These are phyloP conservation scores for Wickerhamomyces bovis DNA, from an alignment of 805 yeast genomes.

Conservation along the genomic window DNA sequence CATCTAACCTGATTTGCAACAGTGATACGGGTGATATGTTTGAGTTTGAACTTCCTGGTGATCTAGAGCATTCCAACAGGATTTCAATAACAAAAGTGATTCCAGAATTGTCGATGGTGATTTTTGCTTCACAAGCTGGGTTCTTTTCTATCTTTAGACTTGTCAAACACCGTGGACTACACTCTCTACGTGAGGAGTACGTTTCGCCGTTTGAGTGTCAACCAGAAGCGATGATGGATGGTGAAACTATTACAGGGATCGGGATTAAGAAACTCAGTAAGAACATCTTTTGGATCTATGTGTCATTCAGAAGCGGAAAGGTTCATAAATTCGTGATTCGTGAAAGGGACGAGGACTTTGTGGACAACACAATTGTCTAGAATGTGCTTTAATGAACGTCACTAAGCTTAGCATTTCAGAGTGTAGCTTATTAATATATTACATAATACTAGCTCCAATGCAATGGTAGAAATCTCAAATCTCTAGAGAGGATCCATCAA, in stretches of 20 bases:
- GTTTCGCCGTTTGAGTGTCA: background rate
- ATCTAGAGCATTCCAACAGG: constrained; percentile 17
- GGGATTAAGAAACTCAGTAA: background rate
- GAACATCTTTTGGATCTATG: background rate
- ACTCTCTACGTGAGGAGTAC: constrained; percentile 36
- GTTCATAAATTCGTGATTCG: background rate
- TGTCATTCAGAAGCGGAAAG: background rate
- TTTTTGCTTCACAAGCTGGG: constrained; percentile 40
- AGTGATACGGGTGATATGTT: constrained; percentile 40
- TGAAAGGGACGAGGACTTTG: background rate
- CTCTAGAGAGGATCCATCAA: too few species aligned
- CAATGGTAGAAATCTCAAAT: too few species aligned
- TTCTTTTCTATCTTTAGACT: constrained; percentile 36
- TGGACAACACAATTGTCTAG: background rate
- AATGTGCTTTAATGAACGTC: too few species aligned
- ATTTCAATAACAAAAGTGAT: constrained; percentile 28
- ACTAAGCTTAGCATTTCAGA: too few species aligned
- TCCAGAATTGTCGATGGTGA: constrained; percentile 34
- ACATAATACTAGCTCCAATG: too few species aligned
- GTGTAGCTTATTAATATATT: too few species aligned
- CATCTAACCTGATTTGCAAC: constrained; percentile 41
- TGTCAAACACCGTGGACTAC: constrained; percentile 35
- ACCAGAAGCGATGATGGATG: background rate
- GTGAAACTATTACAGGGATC: background rate
- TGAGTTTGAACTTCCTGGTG: constrained; percentile 23